A percentile compares a stretch with the other conserved stretches of the same genome.
Evolutionary conservation across 1,284 basidiomycete species (phyloP).

Genomic region (Prillingera fragicola): DNA sequence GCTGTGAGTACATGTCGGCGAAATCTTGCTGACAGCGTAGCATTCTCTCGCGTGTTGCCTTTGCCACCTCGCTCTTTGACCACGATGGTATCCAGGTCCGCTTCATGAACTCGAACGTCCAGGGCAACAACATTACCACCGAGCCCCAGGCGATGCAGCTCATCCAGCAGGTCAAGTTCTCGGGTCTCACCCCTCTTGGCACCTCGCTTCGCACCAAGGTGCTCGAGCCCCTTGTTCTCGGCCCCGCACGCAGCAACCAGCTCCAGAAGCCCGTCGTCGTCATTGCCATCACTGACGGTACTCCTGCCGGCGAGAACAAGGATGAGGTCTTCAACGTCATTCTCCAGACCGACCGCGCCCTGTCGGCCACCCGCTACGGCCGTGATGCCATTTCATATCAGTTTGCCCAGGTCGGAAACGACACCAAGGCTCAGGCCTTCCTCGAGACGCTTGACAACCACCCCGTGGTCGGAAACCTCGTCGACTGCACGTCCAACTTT

Average conservation of each 20-base stretch:
- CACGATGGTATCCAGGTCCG: conserved; percentile 50
- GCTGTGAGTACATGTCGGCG: conserved; percentile 24
- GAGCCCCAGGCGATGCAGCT: conserved; percentile 47
- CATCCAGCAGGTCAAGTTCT: conserved; percentile 49
- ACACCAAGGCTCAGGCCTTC: conserved; percentile 48
- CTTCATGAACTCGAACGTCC: conserved; percentile 50
- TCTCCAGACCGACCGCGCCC: conserved; percentile 39
- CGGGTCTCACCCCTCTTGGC: conserved; percentile 49
- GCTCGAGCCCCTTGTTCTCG: conserved; percentile 49
- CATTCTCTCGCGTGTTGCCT: conserved; percentile 48
- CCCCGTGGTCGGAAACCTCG: conserved; percentile 45
- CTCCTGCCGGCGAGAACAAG: conserved; percentile 47
- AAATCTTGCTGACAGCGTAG: conserved; percentile 15
- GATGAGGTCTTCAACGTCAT: conserved; percentile 48
- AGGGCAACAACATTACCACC: conserved; percentile 49
- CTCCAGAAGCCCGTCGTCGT: conserved; percentile 51
- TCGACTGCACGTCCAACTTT: conserved; percentile 48
- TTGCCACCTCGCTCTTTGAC: conserved; percentile 50
- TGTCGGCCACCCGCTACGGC: conserved; percentile 46
- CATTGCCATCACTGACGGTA: conserved; percentile 48
- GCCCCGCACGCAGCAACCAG: conserved; percentile 40
- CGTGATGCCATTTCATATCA: conserved; percentile 50
- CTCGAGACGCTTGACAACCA: conserved; percentile 50
- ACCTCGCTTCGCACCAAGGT: conserved; percentile 49
- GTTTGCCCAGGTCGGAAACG: conserved; percentile 51